These are phyloP conservation scores for Combretum micranthum DNA, from an alignment of 345 rosid species.

Conservation along the genomic window DNA sequence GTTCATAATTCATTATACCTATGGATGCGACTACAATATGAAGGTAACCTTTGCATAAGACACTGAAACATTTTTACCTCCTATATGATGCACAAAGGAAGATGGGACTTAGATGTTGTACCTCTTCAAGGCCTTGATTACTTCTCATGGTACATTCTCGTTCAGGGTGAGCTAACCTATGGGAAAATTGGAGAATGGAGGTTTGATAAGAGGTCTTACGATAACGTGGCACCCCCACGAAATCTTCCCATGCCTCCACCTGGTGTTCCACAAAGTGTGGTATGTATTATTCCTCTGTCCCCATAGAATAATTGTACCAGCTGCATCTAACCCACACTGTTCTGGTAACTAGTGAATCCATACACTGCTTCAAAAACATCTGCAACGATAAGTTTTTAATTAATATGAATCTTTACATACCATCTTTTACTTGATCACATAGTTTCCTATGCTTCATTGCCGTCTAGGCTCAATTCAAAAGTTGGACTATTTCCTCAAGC, in stretches of 20 bases:
- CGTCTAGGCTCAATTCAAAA: no score
- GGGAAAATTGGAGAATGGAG: constrained; percentile 97
- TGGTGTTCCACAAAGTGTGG: constrained; percentile 95
- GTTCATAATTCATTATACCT: constrained; percentile 91
- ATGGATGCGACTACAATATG: constrained; percentile 90
- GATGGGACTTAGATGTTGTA: not conserved
- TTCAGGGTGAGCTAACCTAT: constrained; percentile 76
- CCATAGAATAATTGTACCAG: no score
- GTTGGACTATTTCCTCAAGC: no score
- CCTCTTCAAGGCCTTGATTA: not conserved
- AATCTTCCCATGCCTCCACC: constrained; percentile 92
- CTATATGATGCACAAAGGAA: not conserved
- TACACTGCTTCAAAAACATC: no score
- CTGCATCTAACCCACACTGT: no score
- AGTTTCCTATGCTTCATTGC: no score
- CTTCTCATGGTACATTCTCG: constrained; percentile 6
- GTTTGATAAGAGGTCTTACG: constrained; percentile 87
- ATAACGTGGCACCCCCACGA: constrained; percentile 48
- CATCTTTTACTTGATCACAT: no score
- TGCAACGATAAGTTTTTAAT: no score
- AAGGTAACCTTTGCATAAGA: constrained; percentile 39
- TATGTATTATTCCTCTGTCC: constrained; percentile 27
- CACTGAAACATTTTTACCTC: no score
- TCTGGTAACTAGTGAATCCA: no score
- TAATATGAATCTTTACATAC: no score